phyloP scores from a whole-genome alignment of 2,329 filamentous ascomycete genomes.

The Cladophialophora yegresii region DNA sequence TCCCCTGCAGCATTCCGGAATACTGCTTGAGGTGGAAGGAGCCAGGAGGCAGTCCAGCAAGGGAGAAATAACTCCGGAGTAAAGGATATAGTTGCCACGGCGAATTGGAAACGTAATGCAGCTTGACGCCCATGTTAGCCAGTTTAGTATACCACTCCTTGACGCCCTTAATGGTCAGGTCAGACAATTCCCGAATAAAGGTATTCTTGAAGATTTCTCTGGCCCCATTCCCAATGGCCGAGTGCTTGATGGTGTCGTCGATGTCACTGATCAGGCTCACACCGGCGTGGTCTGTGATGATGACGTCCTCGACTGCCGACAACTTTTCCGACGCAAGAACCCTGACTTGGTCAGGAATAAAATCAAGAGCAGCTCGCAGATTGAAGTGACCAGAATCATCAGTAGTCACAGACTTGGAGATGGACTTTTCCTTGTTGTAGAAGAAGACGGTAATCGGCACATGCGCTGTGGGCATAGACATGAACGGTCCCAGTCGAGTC shows the following conservation, averaged over 20 bases:
- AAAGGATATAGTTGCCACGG: conserved; percentile 97
- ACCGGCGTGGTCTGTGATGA: conserved; percentile 73
- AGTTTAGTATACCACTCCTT: conserved; percentile 83
- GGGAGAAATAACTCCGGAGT: conserved; percentile 78
- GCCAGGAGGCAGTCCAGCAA: conserved; percentile 77
- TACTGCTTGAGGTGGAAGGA: conserved; percentile 97
- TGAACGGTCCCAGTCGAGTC: conserved; percentile 82
- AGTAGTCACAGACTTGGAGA: conserved; percentile 80
- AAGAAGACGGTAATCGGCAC: conserved; percentile 90
- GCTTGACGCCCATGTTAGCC: conserved; percentile 74
- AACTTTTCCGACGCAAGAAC: conserved; percentile 84
- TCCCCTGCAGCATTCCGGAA: conserved; percentile 93
- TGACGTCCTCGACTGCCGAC: conserved; percentile 75
- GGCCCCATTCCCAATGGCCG: conserved; percentile 81
- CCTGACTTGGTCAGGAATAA: conserved; percentile 84
- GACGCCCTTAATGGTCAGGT: conserved; percentile 83
- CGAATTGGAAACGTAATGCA: conserved; percentile 99
- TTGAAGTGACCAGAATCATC: conserved; percentile 88
- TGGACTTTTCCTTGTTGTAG: conserved; percentile 80
- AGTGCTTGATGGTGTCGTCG: conserved; percentile 95
- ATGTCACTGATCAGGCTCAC: conserved; percentile 96
- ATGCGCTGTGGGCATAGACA: conserved; percentile 77
- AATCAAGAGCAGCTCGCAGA: conserved; percentile 77
- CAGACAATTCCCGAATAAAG: conserved; percentile 80
- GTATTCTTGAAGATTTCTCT: conserved; percentile 96